Conservation (phyloP, 371 early-diverging fungal genomes). For the Blakeslea trispora region DNA sequence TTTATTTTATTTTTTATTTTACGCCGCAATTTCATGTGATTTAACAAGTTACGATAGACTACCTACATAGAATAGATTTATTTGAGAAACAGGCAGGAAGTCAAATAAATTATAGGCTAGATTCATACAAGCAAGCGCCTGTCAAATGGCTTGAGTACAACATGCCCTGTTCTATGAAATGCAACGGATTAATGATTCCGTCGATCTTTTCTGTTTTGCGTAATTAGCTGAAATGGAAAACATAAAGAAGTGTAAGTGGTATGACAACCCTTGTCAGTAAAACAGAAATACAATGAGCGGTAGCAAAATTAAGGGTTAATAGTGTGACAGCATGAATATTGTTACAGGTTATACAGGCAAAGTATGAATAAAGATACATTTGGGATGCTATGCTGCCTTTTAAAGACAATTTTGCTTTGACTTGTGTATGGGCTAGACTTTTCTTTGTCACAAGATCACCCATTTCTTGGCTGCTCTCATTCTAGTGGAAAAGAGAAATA, state of each 20-base stretch:
- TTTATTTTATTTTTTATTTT: neutral
- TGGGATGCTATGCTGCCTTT: neutral
- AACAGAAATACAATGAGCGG: neutral
- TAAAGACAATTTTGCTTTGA: neutral
- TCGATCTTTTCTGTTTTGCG: neutral
- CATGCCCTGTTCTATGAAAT: neutral
- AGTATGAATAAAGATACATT: neutral
- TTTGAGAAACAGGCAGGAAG: too few species aligned
- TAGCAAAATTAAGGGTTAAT: neutral
- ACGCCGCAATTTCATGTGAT: neutral
- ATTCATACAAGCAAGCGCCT: too few species aligned
- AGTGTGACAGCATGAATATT: conserved; percentile 1
- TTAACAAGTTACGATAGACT: neutral
- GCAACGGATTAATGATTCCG: neutral
- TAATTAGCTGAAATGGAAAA: neutral
- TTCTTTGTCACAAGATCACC: neutral
- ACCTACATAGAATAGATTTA: too few species aligned
- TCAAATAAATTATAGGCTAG: too few species aligned
- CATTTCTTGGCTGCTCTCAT: neutral
- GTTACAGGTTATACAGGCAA: neutral
- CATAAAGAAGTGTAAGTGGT: neutral
- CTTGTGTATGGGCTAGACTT: neutral
- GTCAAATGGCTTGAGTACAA: neutral
- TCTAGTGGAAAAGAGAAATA: too few species aligned
- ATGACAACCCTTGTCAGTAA: neutral